Conservation (phyloP, 1,284 basidiomycete genomes). For the Pholiota adiposa region DNA sequence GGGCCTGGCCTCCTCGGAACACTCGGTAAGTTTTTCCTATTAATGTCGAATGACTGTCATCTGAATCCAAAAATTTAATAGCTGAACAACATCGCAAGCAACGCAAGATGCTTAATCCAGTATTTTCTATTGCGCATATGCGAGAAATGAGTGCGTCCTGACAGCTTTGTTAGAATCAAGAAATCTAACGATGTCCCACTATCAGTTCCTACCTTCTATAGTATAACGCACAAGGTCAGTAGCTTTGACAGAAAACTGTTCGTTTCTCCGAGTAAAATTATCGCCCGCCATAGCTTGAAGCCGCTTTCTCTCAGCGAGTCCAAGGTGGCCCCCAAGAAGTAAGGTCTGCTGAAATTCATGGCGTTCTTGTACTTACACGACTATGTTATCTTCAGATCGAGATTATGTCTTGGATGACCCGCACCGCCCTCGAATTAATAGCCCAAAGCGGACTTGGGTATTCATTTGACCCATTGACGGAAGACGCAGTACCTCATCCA, state of each 20-base stretch:
- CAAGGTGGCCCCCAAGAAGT: slow-evolving; percentile 16
- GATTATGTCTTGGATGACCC: slow-evolving; percentile 30
- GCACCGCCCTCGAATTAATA: slow-evolving; percentile 44
- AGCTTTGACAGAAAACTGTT: not conserved
- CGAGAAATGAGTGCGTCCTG: slow-evolving; percentile 29
- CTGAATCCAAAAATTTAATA: too few relatives aligned
- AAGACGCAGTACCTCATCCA: slow-evolving; percentile 28
- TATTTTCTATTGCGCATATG: slow-evolving; percentile 33
- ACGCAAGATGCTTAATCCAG: slow-evolving; percentile 33
- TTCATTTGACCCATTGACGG: slow-evolving; percentile 39
- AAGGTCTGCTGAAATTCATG: not conserved
- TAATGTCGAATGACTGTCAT: too few relatives aligned
- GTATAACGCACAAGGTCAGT: slow-evolving; percentile 29
- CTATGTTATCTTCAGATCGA: slow-evolving; percentile 23
- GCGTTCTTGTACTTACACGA: not conserved
- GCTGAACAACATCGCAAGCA: slow-evolving; percentile 33
- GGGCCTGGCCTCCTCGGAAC: slow-evolving; percentile 28
- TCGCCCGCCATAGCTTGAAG: slow-evolving; percentile 20
- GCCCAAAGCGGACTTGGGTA: slow-evolving; percentile 44
- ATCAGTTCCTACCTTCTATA: slow-evolving; percentile 31
- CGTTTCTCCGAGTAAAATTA: slow-evolving; percentile 19
- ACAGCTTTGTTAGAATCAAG: not conserved
- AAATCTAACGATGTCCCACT: not conserved
- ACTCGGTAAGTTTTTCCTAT: slow-evolving; percentile 20
- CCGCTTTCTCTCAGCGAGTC: slow-evolving; percentile 22